These are phyloP conservation scores for Chlamydomonas asymmetrica DNA, from an alignment of 139 green algal species.

Conservation along the genomic window DNA sequence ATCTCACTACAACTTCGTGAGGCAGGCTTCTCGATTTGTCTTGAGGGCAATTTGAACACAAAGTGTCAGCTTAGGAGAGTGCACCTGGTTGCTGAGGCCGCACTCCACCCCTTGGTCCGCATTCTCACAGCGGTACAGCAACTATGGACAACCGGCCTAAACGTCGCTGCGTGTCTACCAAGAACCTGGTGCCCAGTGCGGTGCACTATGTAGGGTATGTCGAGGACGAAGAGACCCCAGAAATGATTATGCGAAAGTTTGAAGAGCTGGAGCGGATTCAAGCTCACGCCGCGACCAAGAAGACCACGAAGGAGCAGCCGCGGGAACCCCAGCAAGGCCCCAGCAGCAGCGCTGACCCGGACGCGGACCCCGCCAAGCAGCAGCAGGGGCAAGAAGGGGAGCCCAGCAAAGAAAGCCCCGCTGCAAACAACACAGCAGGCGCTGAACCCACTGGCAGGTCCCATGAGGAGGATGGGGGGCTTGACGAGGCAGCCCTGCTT, in stretches of 20 bases:
- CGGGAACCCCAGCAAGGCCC: no score
- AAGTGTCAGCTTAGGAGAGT: no score
- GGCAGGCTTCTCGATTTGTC: no score
- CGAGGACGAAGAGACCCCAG: slow-evolving; percentile 92
- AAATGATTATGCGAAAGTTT: slow-evolving; percentile 97
- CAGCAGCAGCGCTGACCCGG: no score
- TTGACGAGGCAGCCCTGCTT: slow-evolving; percentile 68
- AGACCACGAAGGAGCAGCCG: background rate
- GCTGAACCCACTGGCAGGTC: no score
- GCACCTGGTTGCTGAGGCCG: no score
- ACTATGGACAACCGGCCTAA: slow-evolving; percentile 27
- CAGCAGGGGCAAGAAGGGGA: background rate
- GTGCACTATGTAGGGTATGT: slow-evolving; percentile 94
- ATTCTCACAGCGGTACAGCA: no score
- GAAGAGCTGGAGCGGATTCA: slow-evolving; percentile 82
- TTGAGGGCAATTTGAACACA: no score
- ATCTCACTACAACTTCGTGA: no score
- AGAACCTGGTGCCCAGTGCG: slow-evolving; percentile 59
- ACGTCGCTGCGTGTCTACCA: slow-evolving; percentile 39
- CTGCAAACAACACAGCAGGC: no score
- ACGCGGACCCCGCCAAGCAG: background rate
- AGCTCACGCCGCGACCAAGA: background rate
- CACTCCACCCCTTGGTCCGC: no score
- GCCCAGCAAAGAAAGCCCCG: no score
- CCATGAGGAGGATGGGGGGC: background rate